phyloP scores from a whole-genome alignment of 1,284 basidiomycete genomes.

The Puccinia novopanici region DNA sequence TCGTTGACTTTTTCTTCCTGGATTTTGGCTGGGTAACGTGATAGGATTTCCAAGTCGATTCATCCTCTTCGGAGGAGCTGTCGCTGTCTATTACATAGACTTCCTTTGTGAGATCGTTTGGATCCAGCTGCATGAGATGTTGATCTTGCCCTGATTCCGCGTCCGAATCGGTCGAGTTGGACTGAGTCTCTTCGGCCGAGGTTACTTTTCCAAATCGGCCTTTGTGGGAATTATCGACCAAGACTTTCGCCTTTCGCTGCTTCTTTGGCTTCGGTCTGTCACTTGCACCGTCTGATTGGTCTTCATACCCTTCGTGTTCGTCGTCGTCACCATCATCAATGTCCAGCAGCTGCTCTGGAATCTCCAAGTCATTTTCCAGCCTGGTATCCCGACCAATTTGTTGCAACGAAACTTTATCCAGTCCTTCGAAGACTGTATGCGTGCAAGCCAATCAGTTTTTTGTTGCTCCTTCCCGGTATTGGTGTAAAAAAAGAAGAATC shows the following conservation, averaged over 20 bases:
- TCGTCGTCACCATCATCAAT: constrained; percentile 31
- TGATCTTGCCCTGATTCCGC: constrained; percentile 47
- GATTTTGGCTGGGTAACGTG: constrained; percentile 39
- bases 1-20: constrained; percentile 54
- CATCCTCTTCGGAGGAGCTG: constrained; percentile 55
- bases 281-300: constrained; percentile 1
- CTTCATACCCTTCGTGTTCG: constrained; percentile 23
- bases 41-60: constrained; percentile 53
- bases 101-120: constrained; percentile 1
- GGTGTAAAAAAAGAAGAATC: background rate
- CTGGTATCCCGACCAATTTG: background rate
- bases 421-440: constrained; percentile 36
- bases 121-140: background rate
- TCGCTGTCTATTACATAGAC: constrained; percentile 21
- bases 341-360: constrained; percentile 36
- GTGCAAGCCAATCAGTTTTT: background rate
- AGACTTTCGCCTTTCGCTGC: constrained; percentile 31
- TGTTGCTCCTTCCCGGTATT: background rate
- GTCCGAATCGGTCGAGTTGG: constrained; percentile 56
- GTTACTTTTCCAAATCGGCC: constrained; percentile 40
- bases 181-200: constrained; percentile 51
- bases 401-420: constrained; percentile 44
- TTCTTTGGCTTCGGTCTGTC: constrained; percentile 26
- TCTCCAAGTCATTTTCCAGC: constrained; percentile 43
- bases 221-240: constrained; percentile 37